Percentiles rank a stretch among this genome's conserved stretches.
Conservation (phyloP, 257 asterid genomes). For the Fraxinus quadrangulata region DNA sequence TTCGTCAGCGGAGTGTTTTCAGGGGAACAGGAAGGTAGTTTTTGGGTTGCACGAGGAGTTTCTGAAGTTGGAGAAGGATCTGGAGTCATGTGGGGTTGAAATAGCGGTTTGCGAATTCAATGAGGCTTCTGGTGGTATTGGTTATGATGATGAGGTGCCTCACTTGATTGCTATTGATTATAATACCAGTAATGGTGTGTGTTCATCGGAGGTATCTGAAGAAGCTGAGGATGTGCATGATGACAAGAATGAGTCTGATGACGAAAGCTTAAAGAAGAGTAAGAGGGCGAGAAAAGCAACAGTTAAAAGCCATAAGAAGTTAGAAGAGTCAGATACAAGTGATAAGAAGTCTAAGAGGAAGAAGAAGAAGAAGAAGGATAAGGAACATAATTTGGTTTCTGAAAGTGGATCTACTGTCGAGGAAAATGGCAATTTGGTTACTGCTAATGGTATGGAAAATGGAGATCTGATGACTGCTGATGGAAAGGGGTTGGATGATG, state of each 20-base stretch:
- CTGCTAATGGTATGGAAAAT: conserved; percentile 21
- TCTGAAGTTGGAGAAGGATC: conserved; percentile 73
- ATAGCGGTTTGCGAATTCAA: conserved; percentile 51
- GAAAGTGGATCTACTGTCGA: conserved; percentile 25
- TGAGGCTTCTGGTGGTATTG: conserved; percentile 1
- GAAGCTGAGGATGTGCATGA: conserved; percentile 30
- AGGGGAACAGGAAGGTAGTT: conserved; percentile 76
- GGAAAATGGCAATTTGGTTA: conserved; percentile 31
- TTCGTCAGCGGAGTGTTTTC: conserved; percentile 60
- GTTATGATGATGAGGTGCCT: conserved; percentile 58
- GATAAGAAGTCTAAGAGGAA: conserved; percentile 37
- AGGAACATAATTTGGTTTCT: conserved; percentile 30
- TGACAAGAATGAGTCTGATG: conserved; percentile 30
- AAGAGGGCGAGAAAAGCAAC: conserved; percentile 54
- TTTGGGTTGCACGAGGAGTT: conserved; percentile 76
- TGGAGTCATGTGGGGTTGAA: conserved; percentile 57
- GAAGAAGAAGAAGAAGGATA: conserved; percentile 34
- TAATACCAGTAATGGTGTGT: conserved; percentile 31
- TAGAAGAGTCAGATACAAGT: background rate
- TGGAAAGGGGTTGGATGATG: conserved; percentile 27
- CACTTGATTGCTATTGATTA: conserved; percentile 59
- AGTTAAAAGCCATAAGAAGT: conserved; percentile 45
- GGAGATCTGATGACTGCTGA: conserved; percentile 21
- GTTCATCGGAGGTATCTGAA: conserved; percentile 22
- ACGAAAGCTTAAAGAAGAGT: conserved; percentile 38